These are phyloP conservation scores for Schwanniomyces pseudopolymorphus DNA, from an alignment of 805 yeast genomes.

Conservation along the genomic window DNA sequence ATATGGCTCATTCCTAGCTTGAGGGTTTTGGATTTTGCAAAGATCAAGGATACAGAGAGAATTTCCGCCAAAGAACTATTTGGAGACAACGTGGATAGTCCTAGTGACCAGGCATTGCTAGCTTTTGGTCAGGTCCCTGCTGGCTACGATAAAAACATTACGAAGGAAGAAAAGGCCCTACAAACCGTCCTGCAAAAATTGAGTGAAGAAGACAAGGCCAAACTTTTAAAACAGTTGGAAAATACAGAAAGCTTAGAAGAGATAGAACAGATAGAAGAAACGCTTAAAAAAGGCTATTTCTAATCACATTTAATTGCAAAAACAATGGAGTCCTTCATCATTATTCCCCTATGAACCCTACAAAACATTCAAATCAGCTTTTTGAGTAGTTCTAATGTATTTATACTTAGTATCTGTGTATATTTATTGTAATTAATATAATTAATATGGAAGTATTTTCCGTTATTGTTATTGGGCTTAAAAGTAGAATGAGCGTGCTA, in stretches of 20 bases:
- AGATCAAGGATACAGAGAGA: slow-evolving; percentile 58
- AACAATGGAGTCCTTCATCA: no score
- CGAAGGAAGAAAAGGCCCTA: slow-evolving; percentile 31
- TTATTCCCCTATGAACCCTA: no score
- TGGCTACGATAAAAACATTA: background rate
- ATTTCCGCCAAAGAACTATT: slow-evolving; percentile 43
- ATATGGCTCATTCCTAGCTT: slow-evolving; percentile 65
- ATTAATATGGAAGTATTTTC: background rate
- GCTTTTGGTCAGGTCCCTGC: slow-evolving; percentile 2
- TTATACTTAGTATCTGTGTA: background rate
- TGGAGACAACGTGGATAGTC: slow-evolving; percentile 23
- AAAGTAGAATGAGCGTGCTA: background rate
- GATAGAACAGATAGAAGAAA: slow-evolving; percentile 65
- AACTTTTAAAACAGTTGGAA: slow-evolving; percentile 53
- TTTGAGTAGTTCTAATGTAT: background rate
- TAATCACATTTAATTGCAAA: background rate
- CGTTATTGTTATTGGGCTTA: background rate
- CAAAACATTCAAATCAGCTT: background rate
- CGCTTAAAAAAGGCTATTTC: slow-evolving; percentile 24
- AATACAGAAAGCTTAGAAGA: slow-evolving; percentile 72
- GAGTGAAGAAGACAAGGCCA: slow-evolving; percentile 51
- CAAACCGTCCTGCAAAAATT: slow-evolving; percentile 43
- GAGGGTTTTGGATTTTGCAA: slow-evolving; percentile 64
- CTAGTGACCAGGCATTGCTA: slow-evolving; percentile 14
- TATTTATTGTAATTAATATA: background rate